A percentile compares a stretch with the other conserved stretches of the same genome.
These are phyloP conservation scores for Monosporozyma servazzii DNA, from an alignment of 805 yeast genomes.

Conservation along the genomic window DNA sequence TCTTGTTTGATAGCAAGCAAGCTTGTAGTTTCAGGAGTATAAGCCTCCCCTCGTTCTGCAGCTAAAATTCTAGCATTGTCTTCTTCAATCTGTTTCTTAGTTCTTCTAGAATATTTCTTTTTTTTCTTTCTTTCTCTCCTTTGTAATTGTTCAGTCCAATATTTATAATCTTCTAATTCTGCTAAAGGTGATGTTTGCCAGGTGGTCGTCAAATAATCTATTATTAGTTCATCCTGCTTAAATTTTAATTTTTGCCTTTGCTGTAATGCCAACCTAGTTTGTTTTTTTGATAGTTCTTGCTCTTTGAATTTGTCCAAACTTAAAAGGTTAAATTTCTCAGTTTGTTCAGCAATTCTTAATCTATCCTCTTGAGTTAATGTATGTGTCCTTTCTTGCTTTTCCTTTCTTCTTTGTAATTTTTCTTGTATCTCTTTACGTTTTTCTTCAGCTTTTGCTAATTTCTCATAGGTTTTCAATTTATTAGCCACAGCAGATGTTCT, in stretches of 20 bases:
- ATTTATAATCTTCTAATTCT: constrained; percentile 45
- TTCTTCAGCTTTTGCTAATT: constrained; percentile 58
- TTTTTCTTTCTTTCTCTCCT: constrained; percentile 36
- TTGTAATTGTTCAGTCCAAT: constrained; percentile 33
- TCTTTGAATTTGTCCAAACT: constrained; percentile 74
- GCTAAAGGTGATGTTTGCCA: constrained; percentile 50
- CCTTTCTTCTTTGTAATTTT: constrained; percentile 37
- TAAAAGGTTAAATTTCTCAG: constrained; percentile 66
- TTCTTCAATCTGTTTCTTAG: constrained; percentile 27
- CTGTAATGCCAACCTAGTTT: constrained; percentile 64
- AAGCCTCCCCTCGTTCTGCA: not conserved
- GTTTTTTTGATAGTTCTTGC: constrained; percentile 74
- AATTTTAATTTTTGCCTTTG: constrained; percentile 56
- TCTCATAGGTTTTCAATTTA: constrained; percentile 66
- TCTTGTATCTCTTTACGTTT: constrained; percentile 41
- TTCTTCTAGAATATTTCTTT: constrained; percentile 34
- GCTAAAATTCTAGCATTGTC: not conserved
- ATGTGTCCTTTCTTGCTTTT: constrained; percentile 35
- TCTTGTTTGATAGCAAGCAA: not conserved
- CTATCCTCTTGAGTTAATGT: constrained; percentile 36
- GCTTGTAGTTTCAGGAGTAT: not conserved
- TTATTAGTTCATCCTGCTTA: constrained; percentile 34
- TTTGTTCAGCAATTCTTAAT: constrained; percentile 70
- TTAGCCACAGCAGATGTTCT: constrained; percentile 70
- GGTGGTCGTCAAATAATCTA: constrained; percentile 14